Evolutionary conservation across 1,139 yeast species (phyloP).

Genomic region (Geotrichum phurueaensis): DNA sequence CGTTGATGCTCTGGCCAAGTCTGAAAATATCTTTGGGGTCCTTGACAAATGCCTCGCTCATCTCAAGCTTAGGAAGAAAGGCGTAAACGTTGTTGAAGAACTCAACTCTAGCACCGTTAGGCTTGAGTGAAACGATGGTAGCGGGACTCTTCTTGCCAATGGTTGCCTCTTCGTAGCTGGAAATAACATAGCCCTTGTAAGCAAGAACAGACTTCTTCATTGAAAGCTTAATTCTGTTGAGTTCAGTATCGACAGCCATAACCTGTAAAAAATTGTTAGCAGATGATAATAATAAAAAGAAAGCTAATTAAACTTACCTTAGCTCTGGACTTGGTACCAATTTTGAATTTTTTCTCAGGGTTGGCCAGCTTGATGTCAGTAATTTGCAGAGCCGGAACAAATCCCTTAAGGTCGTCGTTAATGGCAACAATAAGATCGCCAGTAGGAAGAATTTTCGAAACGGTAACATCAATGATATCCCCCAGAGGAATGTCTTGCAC

Average conservation of each 20-base stretch:
- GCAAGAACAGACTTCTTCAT: slow-evolving; percentile 78
- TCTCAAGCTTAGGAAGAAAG: slow-evolving; percentile 78
- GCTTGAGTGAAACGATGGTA: slow-evolving; percentile 65
- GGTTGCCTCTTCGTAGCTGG: slow-evolving; percentile 47
- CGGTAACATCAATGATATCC: slow-evolving; percentile 41
- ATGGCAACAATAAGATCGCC: slow-evolving; percentile 66
- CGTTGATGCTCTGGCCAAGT: slow-evolving; percentile 78
- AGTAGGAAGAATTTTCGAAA: slow-evolving; percentile 59
- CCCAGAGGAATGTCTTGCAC: slow-evolving; percentile 74
- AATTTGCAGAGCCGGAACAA: slow-evolving; percentile 69
- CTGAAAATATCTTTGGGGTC: slow-evolving; percentile 73
- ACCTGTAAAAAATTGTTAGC: slow-evolving; percentile 23
- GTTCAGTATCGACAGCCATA: slow-evolving; percentile 39
- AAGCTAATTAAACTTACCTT: slow-evolving; percentile 39
- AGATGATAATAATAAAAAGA: slow-evolving; percentile 21
- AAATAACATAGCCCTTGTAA: slow-evolving; percentile 54
- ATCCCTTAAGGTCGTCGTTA: slow-evolving; percentile 62
- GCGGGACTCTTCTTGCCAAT: slow-evolving; percentile 66
- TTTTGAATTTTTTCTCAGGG: slow-evolving; percentile 88
- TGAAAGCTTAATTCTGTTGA: slow-evolving; percentile 53
- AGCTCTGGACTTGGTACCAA: slow-evolving; percentile 73
- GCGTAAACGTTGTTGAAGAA: slow-evolving; percentile 78
- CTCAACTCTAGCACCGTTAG: slow-evolving; percentile 59
- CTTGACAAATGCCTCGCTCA: slow-evolving; percentile 79
- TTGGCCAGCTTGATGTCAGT: slow-evolving; percentile 78